Base-by-base conservation (phyloP, 768 basidiomycete genomes). In the Lactarius deliciosus region DNA sequence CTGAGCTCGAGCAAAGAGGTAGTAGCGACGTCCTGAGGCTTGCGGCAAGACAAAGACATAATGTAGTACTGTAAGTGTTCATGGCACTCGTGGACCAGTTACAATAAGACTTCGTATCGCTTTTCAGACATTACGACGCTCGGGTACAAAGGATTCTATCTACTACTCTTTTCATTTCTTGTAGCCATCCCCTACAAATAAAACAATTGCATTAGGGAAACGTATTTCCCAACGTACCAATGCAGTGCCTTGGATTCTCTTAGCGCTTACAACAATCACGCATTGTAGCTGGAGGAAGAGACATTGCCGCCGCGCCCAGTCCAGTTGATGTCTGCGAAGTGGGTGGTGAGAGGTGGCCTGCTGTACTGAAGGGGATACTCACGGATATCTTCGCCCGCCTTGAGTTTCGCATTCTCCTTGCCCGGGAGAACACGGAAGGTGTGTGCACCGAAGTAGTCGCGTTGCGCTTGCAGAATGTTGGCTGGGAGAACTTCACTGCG, bases 401-500 rank as follows among this genome's bases (percentile, higher is more conserved):
- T 86, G 79, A 96, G 88, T 75, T 80, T 87, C 59, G 82, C 83
- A 78, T 92, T 96, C 80, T 94, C 95, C 80, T 91, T 91, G 62
- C 96, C 94, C 63, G 94, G 89, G 43, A 94, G 81, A 65, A 98
- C 94, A 62, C 88, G 85, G 93, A 97, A 98, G 63, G 96, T 98
- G 83, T 98, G 96, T 54, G 96, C 93, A 79, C 97, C 96, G 77
- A 99, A 99, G 86, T 96, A 99, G 76, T 99, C 96, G 77, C 96
- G 94, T 89, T 97, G 96, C 61, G 85, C 96, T 81, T 99, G 96
- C 72, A 98, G 79, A 69, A 99, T 82, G 82, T 94, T 96, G 59
- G 96, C 96, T 50, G 96, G 94, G 61, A 98, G 85, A 68, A 93
- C 82, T 72, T 95, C 96, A 75, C 94, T 96, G 77, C 96, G 85